Conservation (phyloP, 2,329 filamentous ascomycete genomes). For the Ramularia endophylla region DNA sequence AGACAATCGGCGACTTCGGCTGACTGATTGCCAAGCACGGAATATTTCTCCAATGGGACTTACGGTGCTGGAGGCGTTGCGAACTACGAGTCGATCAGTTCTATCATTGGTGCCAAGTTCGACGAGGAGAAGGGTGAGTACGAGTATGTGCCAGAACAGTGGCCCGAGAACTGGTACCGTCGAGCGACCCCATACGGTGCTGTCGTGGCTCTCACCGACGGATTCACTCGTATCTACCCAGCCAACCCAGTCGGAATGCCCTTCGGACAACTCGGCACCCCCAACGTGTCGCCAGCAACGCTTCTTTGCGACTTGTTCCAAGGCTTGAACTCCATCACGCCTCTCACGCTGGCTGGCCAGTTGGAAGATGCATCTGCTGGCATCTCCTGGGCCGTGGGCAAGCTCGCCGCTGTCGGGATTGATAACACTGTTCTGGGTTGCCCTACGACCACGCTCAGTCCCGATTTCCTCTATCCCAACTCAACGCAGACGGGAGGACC, state of each 20-base stretch:
- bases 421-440: slow-evolving; percentile 31
- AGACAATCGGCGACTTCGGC: too few relatives aligned
- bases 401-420: slow-evolving; percentile 27
- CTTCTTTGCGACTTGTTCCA: slow-evolving; percentile 33
- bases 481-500: slow-evolving; percentile 30
- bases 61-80: slow-evolving; percentile 32
- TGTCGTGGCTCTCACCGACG: slow-evolving; percentile 29
- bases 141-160: slow-evolving; percentile 27
- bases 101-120: slow-evolving; percentile 25
- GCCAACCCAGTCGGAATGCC: slow-evolving; percentile 29
- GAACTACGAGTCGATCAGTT: slow-evolving; percentile 29
- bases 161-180: slow-evolving; percentile 27
- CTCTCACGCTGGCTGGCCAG: slow-evolving; percentile 26
- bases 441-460: slow-evolving; percentile 23
- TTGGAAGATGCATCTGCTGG: slow-evolving; percentile 19
- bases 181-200: slow-evolving; percentile 25
- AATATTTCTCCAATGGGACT: slow-evolving; percentile 33
- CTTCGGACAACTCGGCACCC: slow-evolving; percentile 28
- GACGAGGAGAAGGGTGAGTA: slow-evolving; percentile 23
- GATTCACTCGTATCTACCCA: slow-evolving; percentile 30
- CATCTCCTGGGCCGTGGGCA: slow-evolving; percentile 27
- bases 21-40: too few relatives aligned
- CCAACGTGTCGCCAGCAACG: slow-evolving; percentile 28
- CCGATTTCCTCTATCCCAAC: slow-evolving; percentile 30
- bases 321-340: slow-evolving; percentile 33